These are phyloP conservation scores for Tuber aestivum DNA, from an alignment of 495 filamentous ascomycete genomes.

Conservation along the genomic window DNA sequence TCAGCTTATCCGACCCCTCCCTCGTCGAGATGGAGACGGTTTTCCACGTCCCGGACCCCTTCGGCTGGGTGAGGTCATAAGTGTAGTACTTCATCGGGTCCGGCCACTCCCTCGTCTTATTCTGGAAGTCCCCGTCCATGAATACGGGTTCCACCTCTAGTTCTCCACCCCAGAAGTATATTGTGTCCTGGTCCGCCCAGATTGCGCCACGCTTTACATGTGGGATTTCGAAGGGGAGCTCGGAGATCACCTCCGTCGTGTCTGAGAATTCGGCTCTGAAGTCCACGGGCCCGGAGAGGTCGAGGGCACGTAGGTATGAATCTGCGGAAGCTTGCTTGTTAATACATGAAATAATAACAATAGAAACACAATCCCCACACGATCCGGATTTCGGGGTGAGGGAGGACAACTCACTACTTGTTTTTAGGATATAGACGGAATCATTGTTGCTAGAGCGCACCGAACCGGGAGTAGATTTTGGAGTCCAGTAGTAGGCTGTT, in stretches of 20 bases:
- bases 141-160: background rate
- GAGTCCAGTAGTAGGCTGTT: background rate
- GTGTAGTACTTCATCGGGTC: background rate
- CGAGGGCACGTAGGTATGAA: background rate
- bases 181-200: background rate
- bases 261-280: background rate
- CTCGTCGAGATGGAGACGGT: background rate
- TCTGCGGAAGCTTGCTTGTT: background rate
- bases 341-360: background rate
- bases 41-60: background rate
- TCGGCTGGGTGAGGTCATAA: background rate
- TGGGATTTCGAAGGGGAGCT: background rate
- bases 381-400: background rate
- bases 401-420: background rate
- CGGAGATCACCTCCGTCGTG: background rate
- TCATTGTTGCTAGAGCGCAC: background rate
- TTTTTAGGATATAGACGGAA: background rate
- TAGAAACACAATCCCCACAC: background rate
- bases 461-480: background rate
- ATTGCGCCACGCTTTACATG: background rate
- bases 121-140: background rate
- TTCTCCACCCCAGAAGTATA: slow-evolving; percentile 2
- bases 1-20: background rate
- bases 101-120: background rate
- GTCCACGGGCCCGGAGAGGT: background rate